phyloP scores from a whole-genome alignment of 176 grass and related monocot genomes.

The Tuctoria greenei region DNA sequence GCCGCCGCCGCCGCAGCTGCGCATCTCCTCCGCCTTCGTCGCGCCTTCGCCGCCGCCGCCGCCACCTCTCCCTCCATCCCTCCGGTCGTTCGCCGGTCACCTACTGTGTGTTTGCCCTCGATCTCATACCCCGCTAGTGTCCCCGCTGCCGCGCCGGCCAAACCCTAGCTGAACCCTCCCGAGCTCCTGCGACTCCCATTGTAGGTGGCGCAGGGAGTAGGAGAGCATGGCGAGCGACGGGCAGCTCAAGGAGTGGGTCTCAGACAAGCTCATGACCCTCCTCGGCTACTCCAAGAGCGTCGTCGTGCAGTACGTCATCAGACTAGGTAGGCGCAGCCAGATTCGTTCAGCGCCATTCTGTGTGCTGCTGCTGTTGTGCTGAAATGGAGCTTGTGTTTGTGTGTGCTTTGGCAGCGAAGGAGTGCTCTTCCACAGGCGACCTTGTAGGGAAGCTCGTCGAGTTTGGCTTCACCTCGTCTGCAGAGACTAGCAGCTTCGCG shows the following conservation, averaged over 20 bases:
- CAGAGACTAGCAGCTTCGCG: conserved; percentile 64
- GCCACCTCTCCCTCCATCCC: too few species aligned
- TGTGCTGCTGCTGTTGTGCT: conserved; percentile 1
- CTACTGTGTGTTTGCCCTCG: too few species aligned
- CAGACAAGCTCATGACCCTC: conserved; percentile 70
- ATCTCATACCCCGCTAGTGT: too few species aligned
- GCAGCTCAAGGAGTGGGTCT: conserved; percentile 80
- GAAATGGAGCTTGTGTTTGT: background rate
- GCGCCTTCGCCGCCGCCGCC: too few species aligned
- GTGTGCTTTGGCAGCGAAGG: conserved; percentile 55
- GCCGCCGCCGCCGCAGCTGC: background rate
- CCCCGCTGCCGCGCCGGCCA: background rate
- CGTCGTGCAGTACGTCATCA: conserved; percentile 76
- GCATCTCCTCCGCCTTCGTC: background rate
- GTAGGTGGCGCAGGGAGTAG: background rate
- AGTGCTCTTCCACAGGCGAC: conserved; percentile 60
- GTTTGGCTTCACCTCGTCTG: conserved; percentile 49
- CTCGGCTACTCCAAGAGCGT: conserved; percentile 70
- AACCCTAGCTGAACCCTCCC: conserved; percentile 19
- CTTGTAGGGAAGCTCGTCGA: conserved; percentile 65
- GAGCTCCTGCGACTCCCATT: background rate
- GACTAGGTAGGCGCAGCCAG: conserved; percentile 45
- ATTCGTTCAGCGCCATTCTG: conserved; percentile 10
- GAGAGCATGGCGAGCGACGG: conserved; percentile 54
- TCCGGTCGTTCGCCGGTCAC: background rate